These are phyloP conservation scores for Sparassis latifolia DNA, from an alignment of 1,284 basidiomycete species.

Conservation along the genomic window DNA sequence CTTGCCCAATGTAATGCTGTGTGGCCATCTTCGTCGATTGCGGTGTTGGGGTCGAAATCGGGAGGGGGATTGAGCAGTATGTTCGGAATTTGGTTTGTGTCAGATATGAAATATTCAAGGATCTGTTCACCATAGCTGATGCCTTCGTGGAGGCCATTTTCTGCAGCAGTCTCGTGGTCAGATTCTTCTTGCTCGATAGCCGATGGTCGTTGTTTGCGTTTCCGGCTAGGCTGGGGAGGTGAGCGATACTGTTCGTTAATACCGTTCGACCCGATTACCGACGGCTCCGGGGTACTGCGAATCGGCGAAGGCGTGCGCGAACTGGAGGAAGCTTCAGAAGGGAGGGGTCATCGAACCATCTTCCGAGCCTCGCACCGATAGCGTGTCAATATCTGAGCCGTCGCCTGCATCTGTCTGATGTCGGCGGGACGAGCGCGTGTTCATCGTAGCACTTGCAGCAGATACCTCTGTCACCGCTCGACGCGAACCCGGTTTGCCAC, in stretches of 20 bases:
- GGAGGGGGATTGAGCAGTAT: constrained; percentile 85
- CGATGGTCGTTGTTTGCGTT: constrained; percentile 21
- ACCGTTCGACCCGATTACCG: constrained; percentile 31
- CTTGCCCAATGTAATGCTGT: constrained; percentile 98
- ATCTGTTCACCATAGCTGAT: constrained; percentile 89
- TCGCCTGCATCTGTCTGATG: constrained; percentile 35
- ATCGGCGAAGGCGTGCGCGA: constrained; percentile 89
- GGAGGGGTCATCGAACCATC: constrained; percentile 81
- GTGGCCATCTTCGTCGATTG: constrained; percentile 98
- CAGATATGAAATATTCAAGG: constrained; percentile 98
- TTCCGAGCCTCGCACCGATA: constrained; percentile 63
- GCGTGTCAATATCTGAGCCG: constrained; percentile 49
- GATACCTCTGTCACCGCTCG: constrained; percentile 32
- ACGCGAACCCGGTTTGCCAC: constrained; percentile 48
- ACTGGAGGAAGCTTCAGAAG: constrained; percentile 79
- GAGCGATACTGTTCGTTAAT: constrained; percentile 34
- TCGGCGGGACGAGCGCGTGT: constrained; percentile 47
- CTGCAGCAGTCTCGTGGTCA: constrained; percentile 34
- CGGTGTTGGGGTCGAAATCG: constrained; percentile 95
- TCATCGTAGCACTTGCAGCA: constrained; percentile 38
- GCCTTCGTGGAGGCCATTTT: constrained; percentile 39
- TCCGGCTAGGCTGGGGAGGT: constrained; percentile 27
- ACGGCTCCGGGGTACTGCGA: constrained; percentile 42
- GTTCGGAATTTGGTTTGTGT: constrained; percentile 88
- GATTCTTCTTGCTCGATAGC: constrained; percentile 17